Evolutionary conservation across 2,329 filamentous ascomycete species (phyloP), one percentile per base, ranked within the genome.

Genomic region (Zelopaecilomyces penicillatus): DNA sequence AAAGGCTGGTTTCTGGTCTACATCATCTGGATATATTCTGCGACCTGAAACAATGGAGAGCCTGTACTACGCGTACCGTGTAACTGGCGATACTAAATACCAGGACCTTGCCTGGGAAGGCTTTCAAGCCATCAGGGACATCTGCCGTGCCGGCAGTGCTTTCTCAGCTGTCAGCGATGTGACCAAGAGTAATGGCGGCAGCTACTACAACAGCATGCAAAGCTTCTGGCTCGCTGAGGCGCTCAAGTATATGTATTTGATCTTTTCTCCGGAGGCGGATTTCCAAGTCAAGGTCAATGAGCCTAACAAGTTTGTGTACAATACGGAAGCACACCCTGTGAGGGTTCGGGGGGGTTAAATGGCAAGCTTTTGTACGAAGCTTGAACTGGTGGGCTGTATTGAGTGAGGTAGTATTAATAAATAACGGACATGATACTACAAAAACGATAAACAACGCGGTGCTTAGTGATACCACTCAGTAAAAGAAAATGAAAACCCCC

Each of bases 191-290:
- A 71, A 69, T 30, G 86, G 85, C 7, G 85, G 84, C 1, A 63
- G 65, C 0, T 79, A 75, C 47, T 63, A 65, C 36, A 78, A 95
- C 61, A 82, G 83, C 60, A 85, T 91, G 71, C 87, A 95, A 66
- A 90, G 84, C 56, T 95, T 93, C 67, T 82, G 85, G 70, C 88
- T 94, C 62, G 87, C 88, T 0, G 88, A 95, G 69, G 84, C 89
- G 50, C 61, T 95, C 62, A 95, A 95, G 72, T 94, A 94, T 62
- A 70, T 76, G 45, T 94, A 86, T 65, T 61, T 94, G 54, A 85
- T 86, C 47, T 79, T 81, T 58, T 73, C 76, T 0, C 68, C 65
- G 59, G 83, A 87, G 30, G 78, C 72, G 3, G 58, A 62, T 4
- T 73, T 71, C 54, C 74, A 78, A 57, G 62, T 77, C 41, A 66